Conservation (phyloP, 768 basidiomycete genomes). For the Cubamyces lactineus region DNA sequence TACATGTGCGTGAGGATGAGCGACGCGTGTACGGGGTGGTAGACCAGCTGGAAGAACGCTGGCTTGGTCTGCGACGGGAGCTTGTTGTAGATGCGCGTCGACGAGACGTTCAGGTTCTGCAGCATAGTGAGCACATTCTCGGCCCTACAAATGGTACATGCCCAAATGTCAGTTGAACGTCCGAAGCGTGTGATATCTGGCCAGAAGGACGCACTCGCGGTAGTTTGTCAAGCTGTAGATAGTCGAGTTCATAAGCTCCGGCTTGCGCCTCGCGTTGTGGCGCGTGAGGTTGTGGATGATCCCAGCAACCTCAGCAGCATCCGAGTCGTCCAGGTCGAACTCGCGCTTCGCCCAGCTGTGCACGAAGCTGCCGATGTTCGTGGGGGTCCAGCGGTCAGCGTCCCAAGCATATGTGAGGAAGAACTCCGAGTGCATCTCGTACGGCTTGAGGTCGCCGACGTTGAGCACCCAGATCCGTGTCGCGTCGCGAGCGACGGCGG, state of each 20-base stretch:
- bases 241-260: slow-evolving; percentile 64
- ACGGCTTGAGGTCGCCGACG: slow-evolving; percentile 76
- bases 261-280: slow-evolving; percentile 64
- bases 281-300: slow-evolving; percentile 60
- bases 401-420: slow-evolving; percentile 70
- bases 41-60: slow-evolving; percentile 74
- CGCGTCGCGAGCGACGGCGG: slow-evolving; percentile 63
- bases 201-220: slow-evolving; percentile 56
- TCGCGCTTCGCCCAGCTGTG: slow-evolving; percentile 65
- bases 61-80: slow-evolving; percentile 51
- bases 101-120: slow-evolving; percentile 49
- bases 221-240: slow-evolving; percentile 69
- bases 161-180: too few species aligned
- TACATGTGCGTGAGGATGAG: slow-evolving; percentile 60
- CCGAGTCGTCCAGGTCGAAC: slow-evolving; percentile 49
- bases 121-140: slow-evolving; percentile 58
- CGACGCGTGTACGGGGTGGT: slow-evolving; percentile 64
- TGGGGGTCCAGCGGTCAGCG: slow-evolving; percentile 53
- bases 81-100: slow-evolving; percentile 58
- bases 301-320: slow-evolving; percentile 48
- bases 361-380: slow-evolving; percentile 59
- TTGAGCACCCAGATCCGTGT: slow-evolving; percentile 71
- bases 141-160: slow-evolving; percentile 44
- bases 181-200: too few species aligned
- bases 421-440: slow-evolving; percentile 71